Evolutionary conservation across 768 basidiomycete genomes (phyloP).

Genomic region (Steccherinum ochraceum): DNA sequence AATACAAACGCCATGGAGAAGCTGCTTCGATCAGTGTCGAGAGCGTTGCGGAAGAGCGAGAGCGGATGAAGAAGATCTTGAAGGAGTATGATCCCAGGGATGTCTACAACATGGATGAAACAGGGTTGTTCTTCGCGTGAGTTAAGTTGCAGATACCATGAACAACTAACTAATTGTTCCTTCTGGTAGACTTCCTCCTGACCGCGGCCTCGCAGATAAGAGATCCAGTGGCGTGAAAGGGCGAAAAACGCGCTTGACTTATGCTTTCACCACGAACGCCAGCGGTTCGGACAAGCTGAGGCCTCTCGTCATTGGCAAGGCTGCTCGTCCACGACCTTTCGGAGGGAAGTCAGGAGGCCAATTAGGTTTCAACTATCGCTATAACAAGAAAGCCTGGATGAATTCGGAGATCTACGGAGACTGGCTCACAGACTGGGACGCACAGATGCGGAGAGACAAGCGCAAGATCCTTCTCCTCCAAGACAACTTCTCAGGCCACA

Average conservation of each 20-base stretch:
- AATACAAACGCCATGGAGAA: no score
- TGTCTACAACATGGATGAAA: neutral
- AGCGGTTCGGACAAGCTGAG: slow-evolving; percentile 27
- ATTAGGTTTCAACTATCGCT: slow-evolving; percentile 28
- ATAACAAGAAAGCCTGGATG: slow-evolving; percentile 37
- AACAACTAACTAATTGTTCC: no score
- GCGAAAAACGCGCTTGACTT: neutral
- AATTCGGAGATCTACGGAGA: slow-evolving; percentile 27
- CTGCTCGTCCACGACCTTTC: slow-evolving; percentile 25
- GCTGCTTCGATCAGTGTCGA: neutral
- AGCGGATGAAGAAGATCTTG: neutral
- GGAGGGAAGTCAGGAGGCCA: slow-evolving; percentile 17
- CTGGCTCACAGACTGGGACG: slow-evolving; percentile 23
- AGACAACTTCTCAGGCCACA: slow-evolving; percentile 29
- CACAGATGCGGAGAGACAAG: slow-evolving; percentile 16
- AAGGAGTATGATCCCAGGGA: neutral
- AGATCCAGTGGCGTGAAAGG: neutral
- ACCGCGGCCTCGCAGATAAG: neutral
- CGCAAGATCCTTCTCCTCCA: slow-evolving; percentile 20
- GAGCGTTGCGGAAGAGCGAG: neutral
- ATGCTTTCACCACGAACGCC: slow-evolving; percentile 27
- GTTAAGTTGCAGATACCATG: no score
- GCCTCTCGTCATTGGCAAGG: slow-evolving; percentile 30
- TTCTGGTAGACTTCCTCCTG: neutral
- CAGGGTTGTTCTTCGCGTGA: neutral